Conservation (phyloP, 2,329 filamentous ascomycete genomes). For the Lecanosticta acicola region DNA sequence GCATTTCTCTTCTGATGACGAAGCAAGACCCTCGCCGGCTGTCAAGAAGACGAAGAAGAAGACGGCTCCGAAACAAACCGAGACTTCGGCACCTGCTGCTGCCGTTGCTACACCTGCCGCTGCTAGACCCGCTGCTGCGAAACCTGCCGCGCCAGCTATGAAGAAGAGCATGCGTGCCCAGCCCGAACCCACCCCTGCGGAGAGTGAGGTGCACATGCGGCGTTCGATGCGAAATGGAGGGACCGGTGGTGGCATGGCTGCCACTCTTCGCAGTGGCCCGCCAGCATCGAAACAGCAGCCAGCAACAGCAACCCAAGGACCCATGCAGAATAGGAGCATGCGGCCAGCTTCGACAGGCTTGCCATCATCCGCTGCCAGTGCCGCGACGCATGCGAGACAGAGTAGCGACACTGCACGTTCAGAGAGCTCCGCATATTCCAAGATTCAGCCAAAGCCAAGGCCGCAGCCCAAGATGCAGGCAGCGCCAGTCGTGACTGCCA, state of each 20-base stretch:
- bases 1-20: slow-evolving; percentile 32
- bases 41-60: slow-evolving; percentile 40
- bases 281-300: slow-evolving; percentile 13
- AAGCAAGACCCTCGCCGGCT: slow-evolving; percentile 17
- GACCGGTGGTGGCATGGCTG: slow-evolving; percentile 23
- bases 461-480: slow-evolving; percentile 1
- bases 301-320: slow-evolving; percentile 8
- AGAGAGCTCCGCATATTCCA: slow-evolving; percentile 11
- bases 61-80: slow-evolving; percentile 27
- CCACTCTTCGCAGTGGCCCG: slow-evolving; percentile 25
- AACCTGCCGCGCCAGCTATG: slow-evolving; percentile 38
- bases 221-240: slow-evolving; percentile 36
- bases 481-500: slow-evolving; percentile 17
- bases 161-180: slow-evolving; percentile 36
- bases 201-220: slow-evolving; percentile 31
- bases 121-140: slow-evolving; percentile 26
- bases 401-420: slow-evolving; percentile 3
- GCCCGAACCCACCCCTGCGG: slow-evolving; percentile 17
- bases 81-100: slow-evolving; percentile 3
- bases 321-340: slow-evolving; percentile 16
- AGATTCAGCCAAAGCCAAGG: slow-evolving; percentile 4
- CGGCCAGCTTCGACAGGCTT: slow-evolving; percentile 16
- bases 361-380: slow-evolving; percentile 14
- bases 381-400: slow-evolving; percentile 11
- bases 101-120: slow-evolving; percentile 7